These are phyloP conservation scores for Botrytis tulipae DNA, from an alignment of 2,329 filamentous ascomycete species.

Conservation along the genomic window DNA sequence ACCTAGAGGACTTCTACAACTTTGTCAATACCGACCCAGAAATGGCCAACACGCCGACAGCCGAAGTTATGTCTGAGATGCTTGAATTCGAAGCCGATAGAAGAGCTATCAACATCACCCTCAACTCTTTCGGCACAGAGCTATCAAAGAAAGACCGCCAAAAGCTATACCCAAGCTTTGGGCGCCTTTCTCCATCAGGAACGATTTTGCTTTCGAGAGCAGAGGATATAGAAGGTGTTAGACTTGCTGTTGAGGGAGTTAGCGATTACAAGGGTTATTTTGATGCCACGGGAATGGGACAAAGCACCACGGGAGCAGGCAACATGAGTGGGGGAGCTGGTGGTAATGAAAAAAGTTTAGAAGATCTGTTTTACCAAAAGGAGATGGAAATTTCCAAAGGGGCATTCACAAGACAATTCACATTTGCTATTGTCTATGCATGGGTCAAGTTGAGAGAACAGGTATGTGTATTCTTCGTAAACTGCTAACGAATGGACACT, in stretches of 20 bases:
- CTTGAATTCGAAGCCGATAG: conserved; percentile 96
- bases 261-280: conserved; percentile 95
- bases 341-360: conserved; percentile 81
- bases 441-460: conserved; percentile 98
- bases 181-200: conserved; percentile 88
- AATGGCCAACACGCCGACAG: conserved; percentile 81
- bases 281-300: conserved; percentile 79
- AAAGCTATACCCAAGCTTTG: conserved; percentile 93
- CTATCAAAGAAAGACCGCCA: conserved; percentile 89
- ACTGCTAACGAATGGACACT: conserved; percentile 29
- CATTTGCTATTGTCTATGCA: conserved; percentile 89
- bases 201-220: conserved; percentile 92
- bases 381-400: conserved; percentile 98
- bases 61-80: conserved; percentile 93
- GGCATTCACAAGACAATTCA: conserved; percentile 95
- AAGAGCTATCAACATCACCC: conserved; percentile 96
- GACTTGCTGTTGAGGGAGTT: conserved; percentile 89
- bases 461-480: conserved; percentile 53
- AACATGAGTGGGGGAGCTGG: conserved; percentile 83
- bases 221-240: conserved; percentile 91
- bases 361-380: conserved; percentile 98
- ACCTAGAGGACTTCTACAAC: conserved; percentile 93
- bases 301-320: conserved; percentile 69
- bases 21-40: conserved; percentile 91
- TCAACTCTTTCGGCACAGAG: conserved; percentile 98